Evolutionary conservation across 495 filamentous ascomycete genomes (phyloP), one percentile per base, ranked within the genome.

Genomic region (Pyronema domesticum): DNA sequence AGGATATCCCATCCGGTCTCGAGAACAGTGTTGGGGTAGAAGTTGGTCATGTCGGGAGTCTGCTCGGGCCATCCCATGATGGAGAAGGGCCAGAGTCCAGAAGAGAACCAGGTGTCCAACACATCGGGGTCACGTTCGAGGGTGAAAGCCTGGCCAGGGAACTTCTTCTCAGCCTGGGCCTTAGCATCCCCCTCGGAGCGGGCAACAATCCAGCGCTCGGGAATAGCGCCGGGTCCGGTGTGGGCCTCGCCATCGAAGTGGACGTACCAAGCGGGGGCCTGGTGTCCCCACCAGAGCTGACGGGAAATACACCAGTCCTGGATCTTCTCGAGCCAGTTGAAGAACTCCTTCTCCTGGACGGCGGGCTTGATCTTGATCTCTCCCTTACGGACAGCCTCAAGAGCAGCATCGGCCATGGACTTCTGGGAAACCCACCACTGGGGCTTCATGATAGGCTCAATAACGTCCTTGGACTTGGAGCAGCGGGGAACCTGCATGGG

Each of bases 391-490:
- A 19, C 81, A 77, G 40, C 68, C 7, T 65, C 55, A 54, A 64
- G 57, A 44, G 59, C 62, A 15, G 58, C 58, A 34, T 76, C 70
- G 0, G 80, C 77, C 59, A 88, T 69, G 8, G 72, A 72, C 56
- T 76, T 69, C 81, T 86, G 86, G 53, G 72, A 74, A 67, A 87
- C 82, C 81, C 81, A 88, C 83, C 84, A 87, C 63, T 82, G 80
- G 5, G 78, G 77, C 63, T 80, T 82, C 69, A 83, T 70, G 9
- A 79, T 58, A 1, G 80, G 79, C 55, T 84, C 81, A 55, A 83
- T 81, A 10, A 84, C 69, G 65, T 83, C 81, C 57, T 76, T 77
- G 9, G 77, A 75, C 62, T 76, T 77, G 8, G 60, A 62, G 62
- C 80, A 83, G 1, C 79, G 61, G 0, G 79, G 80, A 5, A 83